Percentiles rank a stretch among this genome's conserved stretches.
Evolutionary conservation across 768 basidiomycete species (phyloP).

Genomic region (Naganishia vaughanmartiniae): DNA sequence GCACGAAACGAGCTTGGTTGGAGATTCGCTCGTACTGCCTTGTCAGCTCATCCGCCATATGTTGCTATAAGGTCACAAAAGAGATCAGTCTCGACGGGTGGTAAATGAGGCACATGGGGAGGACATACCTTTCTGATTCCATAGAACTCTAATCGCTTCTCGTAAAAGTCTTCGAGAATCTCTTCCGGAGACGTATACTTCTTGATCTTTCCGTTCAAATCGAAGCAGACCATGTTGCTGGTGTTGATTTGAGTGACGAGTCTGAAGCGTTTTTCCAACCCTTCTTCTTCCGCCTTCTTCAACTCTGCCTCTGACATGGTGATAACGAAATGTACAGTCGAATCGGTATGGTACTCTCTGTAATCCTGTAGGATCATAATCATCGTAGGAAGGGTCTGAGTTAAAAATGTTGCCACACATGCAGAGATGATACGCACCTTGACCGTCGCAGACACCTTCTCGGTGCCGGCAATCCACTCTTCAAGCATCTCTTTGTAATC

Average conservation of each 20-base stretch:
- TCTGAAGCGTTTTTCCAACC: slow-evolving; percentile 87
- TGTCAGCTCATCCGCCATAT: slow-evolving; percentile 77
- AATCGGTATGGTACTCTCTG: slow-evolving; percentile 92
- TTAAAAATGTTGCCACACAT: not conserved
- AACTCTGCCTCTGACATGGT: slow-evolving; percentile 76
- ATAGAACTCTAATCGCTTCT: slow-evolving; percentile 80
- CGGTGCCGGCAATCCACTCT: slow-evolving; percentile 68
- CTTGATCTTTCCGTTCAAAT: slow-evolving; percentile 91
- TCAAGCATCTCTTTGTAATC: slow-evolving; percentile 89
- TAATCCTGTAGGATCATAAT: slow-evolving; percentile 66
- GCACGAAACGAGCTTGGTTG: slow-evolving; percentile 94
- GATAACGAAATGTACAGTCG: slow-evolving; percentile 82
- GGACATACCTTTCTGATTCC: slow-evolving; percentile 83
- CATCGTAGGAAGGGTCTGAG: not conserved
- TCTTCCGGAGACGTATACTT: slow-evolving; percentile 86
- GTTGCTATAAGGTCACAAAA: slow-evolving; percentile 61
- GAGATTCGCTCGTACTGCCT: slow-evolving; percentile 74
- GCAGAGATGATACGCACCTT: slow-evolving; percentile 58
- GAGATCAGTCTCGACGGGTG: not conserved
- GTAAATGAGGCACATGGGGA: not conserved
- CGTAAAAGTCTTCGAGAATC: slow-evolving; percentile 89
- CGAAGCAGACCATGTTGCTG: slow-evolving; percentile 98
- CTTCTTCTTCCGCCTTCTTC: slow-evolving; percentile 83
- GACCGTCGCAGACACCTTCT: slow-evolving; percentile 75
- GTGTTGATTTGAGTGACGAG: slow-evolving; percentile 78